These are phyloP conservation scores for Neonectria coccinea DNA, from an alignment of 2,329 filamentous ascomycete species.

Conservation along the genomic window DNA sequence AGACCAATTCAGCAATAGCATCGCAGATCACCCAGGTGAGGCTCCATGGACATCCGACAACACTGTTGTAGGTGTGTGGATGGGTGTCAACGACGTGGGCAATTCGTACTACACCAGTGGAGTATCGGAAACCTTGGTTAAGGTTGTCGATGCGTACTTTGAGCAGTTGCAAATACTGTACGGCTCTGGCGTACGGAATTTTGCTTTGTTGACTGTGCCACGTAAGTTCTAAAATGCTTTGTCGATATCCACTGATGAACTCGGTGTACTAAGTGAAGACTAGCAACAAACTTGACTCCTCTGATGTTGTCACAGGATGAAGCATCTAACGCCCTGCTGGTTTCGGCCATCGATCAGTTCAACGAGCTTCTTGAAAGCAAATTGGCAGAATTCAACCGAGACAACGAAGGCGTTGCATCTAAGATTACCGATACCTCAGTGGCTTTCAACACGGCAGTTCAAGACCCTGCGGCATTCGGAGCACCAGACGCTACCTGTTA, in stretches of 20 bases:
- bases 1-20: slow-evolving; percentile 46
- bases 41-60: slow-evolving; percentile 57
- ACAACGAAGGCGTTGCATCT: slow-evolving; percentile 50
- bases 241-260: rapidly evolving
- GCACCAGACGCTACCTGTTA: slow-evolving; percentile 57
- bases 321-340: slow-evolving; percentile 47
- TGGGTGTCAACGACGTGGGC: slow-evolving; percentile 68
- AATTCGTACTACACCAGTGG: slow-evolving; percentile 56
- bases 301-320: slow-evolving; percentile 44
- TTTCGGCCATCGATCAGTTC: slow-evolving; percentile 52
- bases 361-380: slow-evolving; percentile 50
- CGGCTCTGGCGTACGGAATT: slow-evolving; percentile 65
- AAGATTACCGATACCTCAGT: slow-evolving; percentile 55
- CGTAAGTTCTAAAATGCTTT: slow-evolving; percentile 42
- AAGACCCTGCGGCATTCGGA: slow-evolving; percentile 56
- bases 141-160: slow-evolving; percentile 59
- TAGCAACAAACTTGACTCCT: slow-evolving; percentile 57
- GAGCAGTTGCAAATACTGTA: slow-evolving; percentile 61
- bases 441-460: slow-evolving; percentile 57
- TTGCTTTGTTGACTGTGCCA: slow-evolving; percentile 70
- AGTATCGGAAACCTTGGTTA: slow-evolving; percentile 49
- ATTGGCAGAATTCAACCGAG: slow-evolving; percentile 48
- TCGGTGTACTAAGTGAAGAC: background rate
- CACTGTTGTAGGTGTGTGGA: slow-evolving; percentile 62
- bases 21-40: slow-evolving; percentile 47